Evolutionary conservation across 2,329 filamentous ascomycete species (phyloP), one percentile per base, ranked within the genome.

Genomic region (Claviceps paspali): DNA sequence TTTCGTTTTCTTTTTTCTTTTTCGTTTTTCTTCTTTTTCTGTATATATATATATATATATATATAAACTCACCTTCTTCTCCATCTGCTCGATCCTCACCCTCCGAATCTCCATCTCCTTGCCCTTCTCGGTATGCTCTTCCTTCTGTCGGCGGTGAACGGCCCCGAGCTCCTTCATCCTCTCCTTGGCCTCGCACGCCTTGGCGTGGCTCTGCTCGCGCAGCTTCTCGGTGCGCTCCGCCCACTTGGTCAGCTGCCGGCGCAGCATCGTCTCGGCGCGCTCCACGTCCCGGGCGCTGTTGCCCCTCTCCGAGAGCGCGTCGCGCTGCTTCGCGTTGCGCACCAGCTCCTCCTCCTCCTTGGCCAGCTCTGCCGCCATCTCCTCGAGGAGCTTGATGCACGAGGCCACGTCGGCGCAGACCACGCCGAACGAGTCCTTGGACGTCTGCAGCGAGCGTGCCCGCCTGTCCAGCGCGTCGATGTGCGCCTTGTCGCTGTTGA

Each of bases 11-110:
- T n/a, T n/a, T n/a, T n/a, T n/a, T n/a, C n/a, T n/a, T n/a, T n/a
- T n/a, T n/a, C n/a, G n/a, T n/a, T n/a, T n/a, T n/a, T n/a, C n/a
- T n/a, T n/a, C n/a, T n/a, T n/a, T n/a, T n/a, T n/a, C n/a, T n/a
- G n/a, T n/a, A n/a, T n/a, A n/a, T n/a, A n/a, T n/a, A n/a, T n/a
- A n/a, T n/a, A n/a, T n/a, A n/a, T n/a, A n/a, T n/a, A n/a, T n/a
- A n/a, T n/a, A n/a, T n/a, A 21, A 23, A 39, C 46, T 38, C 65
- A 86, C 86, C 82, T 96, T 96, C 65, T 96, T 96, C 70, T 96
- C 88, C 7, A 85, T 94, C 64, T 95, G 86, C 61, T 98, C 91
- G 45, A 98, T 96, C 42, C 87, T 70, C n/a, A 95, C 84, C 47
- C 83, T 76, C 49, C 87, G 70, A 53, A 82, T 77, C 65, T 98